Evolutionary conservation across 257 asterid species (phyloP).

Genomic region (Solanum chaucha): DNA sequence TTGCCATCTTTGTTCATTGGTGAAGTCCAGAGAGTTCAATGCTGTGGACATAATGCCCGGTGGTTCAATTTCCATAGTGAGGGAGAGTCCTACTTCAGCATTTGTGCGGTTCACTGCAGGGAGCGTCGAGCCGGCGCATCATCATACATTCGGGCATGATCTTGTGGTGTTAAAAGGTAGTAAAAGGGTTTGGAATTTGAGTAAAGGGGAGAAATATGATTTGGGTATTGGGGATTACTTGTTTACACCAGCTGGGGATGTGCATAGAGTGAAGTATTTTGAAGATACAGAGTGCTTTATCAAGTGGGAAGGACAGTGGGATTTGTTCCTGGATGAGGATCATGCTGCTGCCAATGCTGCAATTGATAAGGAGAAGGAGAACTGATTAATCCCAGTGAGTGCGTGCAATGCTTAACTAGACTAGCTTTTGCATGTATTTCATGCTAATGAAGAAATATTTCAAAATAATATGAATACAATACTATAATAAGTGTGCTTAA

Average conservation of each 20-base stretch:
- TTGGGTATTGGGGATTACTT: constrained; percentile 63
- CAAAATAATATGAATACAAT: no score
- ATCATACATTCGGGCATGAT: constrained; percentile 84
- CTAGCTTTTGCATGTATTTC: not conserved
- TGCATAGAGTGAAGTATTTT: constrained; percentile 63
- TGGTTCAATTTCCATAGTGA: constrained; percentile 57
- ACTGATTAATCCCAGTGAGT: not conserved
- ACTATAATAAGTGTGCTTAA: no score
- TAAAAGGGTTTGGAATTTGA: constrained; percentile 76
- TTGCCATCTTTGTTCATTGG: constrained; percentile 51
- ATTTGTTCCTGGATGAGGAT: constrained; percentile 72
- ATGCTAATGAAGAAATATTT: not conserved
- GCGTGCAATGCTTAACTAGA: not conserved
- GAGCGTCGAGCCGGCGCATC: constrained; percentile 87
- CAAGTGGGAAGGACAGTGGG: constrained; percentile 97
- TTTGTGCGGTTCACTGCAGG: constrained; percentile 73
- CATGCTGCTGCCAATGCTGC: constrained; percentile 63
- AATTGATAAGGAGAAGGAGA: constrained; percentile 23
- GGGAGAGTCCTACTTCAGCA: constrained; percentile 83
- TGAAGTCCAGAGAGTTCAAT: constrained; percentile 44
- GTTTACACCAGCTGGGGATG: constrained; percentile 80
- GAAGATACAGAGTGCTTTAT: constrained; percentile 88
- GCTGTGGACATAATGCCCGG: constrained; percentile 73
- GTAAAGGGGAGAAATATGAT: constrained; percentile 49
- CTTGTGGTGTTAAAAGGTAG: constrained; percentile 67